These are phyloP conservation scores for Thielaviopsis euricoi DNA, from an alignment of 2,329 filamentous ascomycete species.

Conservation along the genomic window DNA sequence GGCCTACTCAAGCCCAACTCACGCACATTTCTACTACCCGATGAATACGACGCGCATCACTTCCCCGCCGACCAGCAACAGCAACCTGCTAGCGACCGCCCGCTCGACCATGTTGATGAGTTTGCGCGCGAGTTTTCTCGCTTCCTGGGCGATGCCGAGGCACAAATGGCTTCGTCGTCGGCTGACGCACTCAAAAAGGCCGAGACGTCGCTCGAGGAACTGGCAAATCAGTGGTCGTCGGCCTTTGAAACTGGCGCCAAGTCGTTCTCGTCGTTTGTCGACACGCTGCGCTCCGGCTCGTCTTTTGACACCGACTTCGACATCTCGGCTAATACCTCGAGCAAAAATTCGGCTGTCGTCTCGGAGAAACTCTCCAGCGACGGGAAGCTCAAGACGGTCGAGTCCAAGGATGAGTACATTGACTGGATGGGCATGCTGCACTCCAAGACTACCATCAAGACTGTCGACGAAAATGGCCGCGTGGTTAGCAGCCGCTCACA, in stretches of 20 bases:
- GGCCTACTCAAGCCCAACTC: conserved; percentile 21
- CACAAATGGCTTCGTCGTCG: not conserved
- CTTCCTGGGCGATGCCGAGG: conserved; percentile 1
- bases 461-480: conserved; percentile 24
- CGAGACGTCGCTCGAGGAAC: conserved; percentile 10
- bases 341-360: not conserved
- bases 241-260: conserved; percentile 22
- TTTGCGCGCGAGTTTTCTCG: conserved; percentile 20
- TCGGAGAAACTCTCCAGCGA: conserved; percentile 4
- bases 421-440: conserved; percentile 28
- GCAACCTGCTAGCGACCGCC: conserved; percentile 12
- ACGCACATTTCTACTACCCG: conserved; percentile 11
- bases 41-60: conserved; percentile 1
- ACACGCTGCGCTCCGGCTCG: conserved; percentile 16
- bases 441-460: conserved; percentile 24
- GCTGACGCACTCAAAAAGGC: conserved; percentile 18
- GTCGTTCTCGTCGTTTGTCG: conserved; percentile 26
- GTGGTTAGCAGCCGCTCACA: conserved; percentile 23
- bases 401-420: conserved; percentile 25
- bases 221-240: conserved; percentile 15
- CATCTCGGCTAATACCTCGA: conserved; percentile 4
- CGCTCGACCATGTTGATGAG: conserved; percentile 16
- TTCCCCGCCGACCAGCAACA: conserved; percentile 13
- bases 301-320: conserved; percentile 6
- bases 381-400: conserved; percentile 19